Conservation (phyloP, 106 monocot species). For the Dioscorea dumetorum region DNA sequence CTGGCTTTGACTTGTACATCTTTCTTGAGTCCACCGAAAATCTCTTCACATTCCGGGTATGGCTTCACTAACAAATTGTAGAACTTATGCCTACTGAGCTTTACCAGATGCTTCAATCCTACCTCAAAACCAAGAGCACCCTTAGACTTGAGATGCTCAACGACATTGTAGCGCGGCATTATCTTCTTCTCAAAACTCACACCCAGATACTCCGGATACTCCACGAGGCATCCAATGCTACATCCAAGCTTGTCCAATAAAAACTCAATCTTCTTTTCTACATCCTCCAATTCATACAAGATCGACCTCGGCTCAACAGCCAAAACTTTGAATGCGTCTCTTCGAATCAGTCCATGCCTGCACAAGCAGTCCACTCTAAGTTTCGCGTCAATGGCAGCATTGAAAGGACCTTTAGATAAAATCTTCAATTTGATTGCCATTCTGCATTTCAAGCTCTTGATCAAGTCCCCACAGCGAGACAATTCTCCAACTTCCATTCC, state of each 20-base stretch:
- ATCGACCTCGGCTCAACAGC: constrained; percentile 67
- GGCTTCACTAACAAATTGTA: constrained; percentile 88
- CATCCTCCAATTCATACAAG: constrained; percentile 47
- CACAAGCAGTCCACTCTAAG: constrained; percentile 60
- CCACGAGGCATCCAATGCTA: constrained; percentile 40
- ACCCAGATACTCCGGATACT: constrained; percentile 79
- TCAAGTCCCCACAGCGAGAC: constrained; percentile 35
- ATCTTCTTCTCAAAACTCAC: constrained; percentile 80
- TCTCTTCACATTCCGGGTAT: constrained; percentile 69
- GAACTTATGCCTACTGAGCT: constrained; percentile 58
- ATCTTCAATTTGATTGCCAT: constrained; percentile 50
- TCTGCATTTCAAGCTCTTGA: constrained; percentile 64
- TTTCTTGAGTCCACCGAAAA: constrained; percentile 14
- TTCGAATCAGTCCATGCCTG: constrained; percentile 54
- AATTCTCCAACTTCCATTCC: constrained; percentile 65
- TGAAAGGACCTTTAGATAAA: constrained; percentile 31
- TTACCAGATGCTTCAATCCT: constrained; percentile 59
- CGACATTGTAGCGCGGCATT: constrained; percentile 59
- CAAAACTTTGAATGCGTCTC: constrained; percentile 70
- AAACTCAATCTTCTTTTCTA: constrained; percentile 77
- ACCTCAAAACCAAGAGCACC: constrained; percentile 55
- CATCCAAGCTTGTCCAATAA: constrained; percentile 41
- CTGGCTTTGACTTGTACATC: constrained; percentile 8
- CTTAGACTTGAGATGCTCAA: constrained; percentile 50
- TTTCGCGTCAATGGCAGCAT: constrained; percentile 44